Evolutionary conservation across 2,329 filamentous ascomycete species (phyloP).

Genomic region (Curvularia lunata): DNA sequence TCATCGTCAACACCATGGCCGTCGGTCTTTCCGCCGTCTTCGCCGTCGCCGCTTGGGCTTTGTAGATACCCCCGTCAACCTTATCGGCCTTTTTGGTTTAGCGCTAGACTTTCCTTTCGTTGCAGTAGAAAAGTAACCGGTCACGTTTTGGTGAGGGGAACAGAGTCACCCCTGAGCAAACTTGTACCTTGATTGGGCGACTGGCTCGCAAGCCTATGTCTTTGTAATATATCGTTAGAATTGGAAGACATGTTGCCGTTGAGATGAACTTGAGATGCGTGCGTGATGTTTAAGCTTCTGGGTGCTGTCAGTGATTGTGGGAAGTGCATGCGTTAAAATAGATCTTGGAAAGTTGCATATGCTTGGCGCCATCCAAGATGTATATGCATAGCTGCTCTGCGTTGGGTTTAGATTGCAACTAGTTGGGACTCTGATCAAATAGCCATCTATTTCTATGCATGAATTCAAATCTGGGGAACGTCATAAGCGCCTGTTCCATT

Average conservation of each 20-base stretch:
- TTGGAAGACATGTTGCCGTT: slow-evolving; percentile 5
- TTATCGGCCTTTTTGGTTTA: not conserved
- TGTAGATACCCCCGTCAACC: slow-evolving; percentile 19
- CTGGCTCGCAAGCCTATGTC: slow-evolving; percentile 7
- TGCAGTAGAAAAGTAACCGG: slow-evolving; percentile 6
- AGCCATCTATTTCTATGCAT: no score
- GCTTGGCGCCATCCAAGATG: no score
- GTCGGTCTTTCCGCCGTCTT: slow-evolving; percentile 38
- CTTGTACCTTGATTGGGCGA: slow-evolving; percentile 8
- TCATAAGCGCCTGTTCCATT: no score
- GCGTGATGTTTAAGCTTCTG: not conserved
- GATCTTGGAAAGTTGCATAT: no score
- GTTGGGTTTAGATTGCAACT: no score
- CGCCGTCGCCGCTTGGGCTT: slow-evolving; percentile 31
- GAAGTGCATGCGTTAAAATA: not conserved
- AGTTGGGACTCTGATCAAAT: no score
- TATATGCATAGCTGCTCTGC: no score
- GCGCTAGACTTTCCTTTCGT: slow-evolving; percentile 2
- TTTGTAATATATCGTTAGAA: slow-evolving; percentile 12
- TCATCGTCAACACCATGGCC: slow-evolving; percentile 31
- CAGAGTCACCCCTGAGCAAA: not conserved
- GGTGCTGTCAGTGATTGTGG: slow-evolving; percentile 7
- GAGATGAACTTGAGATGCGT: not conserved
- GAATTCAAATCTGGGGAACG: no score
- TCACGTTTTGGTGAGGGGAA: slow-evolving; percentile 2